Percentiles rank a stretch among this genome's conserved stretches.
Evolutionary conservation across 306 rosid genomes (phyloP).

Genomic region (Boehmeria nivea): DNA sequence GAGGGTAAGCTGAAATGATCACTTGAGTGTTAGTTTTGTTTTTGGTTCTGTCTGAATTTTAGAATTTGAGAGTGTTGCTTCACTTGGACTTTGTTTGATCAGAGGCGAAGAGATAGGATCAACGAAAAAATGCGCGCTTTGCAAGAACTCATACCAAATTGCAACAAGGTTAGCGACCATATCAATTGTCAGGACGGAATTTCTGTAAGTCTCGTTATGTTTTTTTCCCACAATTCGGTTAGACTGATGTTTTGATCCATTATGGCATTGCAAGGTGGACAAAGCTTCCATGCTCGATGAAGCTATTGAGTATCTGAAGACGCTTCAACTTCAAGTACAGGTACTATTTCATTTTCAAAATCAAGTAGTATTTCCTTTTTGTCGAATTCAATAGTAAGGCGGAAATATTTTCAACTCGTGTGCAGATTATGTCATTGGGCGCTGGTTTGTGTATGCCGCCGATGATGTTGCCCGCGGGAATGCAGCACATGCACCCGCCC

Average conservation of each 20-base stretch:
- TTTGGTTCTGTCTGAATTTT: constrained; percentile 21
- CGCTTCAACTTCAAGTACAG: constrained; percentile 83
- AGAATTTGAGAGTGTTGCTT: no score
- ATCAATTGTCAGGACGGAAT: no score
- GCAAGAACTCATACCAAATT: constrained; percentile 88
- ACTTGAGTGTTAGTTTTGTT: background rate
- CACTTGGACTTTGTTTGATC: constrained; percentile 27
- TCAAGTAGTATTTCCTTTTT: background rate
- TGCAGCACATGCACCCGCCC: constrained; percentile 73
- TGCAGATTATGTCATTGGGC: constrained; percentile 93
- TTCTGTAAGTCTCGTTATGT: no score
- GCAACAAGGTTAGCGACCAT: constrained; percentile 92
- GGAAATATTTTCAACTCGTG: constrained; percentile 25
- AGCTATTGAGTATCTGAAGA: constrained; percentile 83
- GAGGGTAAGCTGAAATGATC: constrained; percentile 55
- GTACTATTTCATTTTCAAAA: constrained; percentile 23
- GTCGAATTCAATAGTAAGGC: no score
- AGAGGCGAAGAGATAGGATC: constrained; percentile 81
- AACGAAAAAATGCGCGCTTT: constrained; percentile 88
- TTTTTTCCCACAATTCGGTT: constrained; percentile 18
- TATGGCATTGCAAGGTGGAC: constrained; percentile 46
- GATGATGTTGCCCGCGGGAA: constrained; percentile 75
- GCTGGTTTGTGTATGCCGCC: constrained; percentile 70
- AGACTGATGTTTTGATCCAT: constrained; percentile 24
- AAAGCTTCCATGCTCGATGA: constrained; percentile 96